Evolutionary conservation across 768 basidiomycete species (phyloP).

Genomic region (Kwoniella shandongensis): DNA sequence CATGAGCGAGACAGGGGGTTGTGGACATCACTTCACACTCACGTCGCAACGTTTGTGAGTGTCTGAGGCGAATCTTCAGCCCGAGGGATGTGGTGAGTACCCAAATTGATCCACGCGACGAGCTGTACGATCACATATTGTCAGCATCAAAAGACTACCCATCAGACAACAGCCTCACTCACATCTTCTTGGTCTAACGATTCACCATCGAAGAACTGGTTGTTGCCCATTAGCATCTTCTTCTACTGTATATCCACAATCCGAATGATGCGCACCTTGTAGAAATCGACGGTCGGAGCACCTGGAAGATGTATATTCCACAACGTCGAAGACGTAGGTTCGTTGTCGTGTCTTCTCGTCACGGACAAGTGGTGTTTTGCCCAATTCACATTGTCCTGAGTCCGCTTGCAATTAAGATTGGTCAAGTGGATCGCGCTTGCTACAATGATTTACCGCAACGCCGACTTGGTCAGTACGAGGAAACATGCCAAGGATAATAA

Average conservation of each 20-base stretch:
- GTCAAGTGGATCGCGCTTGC: slow-evolving; percentile 58
- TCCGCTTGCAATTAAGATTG: slow-evolving; percentile 61
- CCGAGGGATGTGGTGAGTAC: slow-evolving; percentile 67
- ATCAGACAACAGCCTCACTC: background rate
- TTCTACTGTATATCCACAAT: background rate
- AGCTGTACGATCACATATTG: slow-evolving; percentile 48
- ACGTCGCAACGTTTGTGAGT: slow-evolving; percentile 28
- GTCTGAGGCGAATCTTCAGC: slow-evolving; percentile 56
- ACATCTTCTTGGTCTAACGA: slow-evolving; percentile 64
- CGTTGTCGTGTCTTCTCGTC: slow-evolving; percentile 63
- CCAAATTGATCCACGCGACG: slow-evolving; percentile 67
- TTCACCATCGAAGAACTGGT: slow-evolving; percentile 63
- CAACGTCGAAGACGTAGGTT: slow-evolving; percentile 61
- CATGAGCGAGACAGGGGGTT: background rate
- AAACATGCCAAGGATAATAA: too few species aligned
- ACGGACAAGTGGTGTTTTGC: slow-evolving; percentile 66
- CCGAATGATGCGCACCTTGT: slow-evolving; percentile 18
- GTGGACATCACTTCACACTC: background rate
- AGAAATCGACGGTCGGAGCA: slow-evolving; percentile 33
- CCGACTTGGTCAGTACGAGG: background rate
- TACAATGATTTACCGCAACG: background rate
- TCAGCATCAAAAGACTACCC: background rate
- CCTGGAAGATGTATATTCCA: slow-evolving; percentile 69
- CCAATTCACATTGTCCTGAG: slow-evolving; percentile 67
- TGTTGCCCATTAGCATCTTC: slow-evolving; percentile 1